Evolutionary conservation across 768 basidiomycete species (phyloP).

Genomic region (Boletus fagicola): DNA sequence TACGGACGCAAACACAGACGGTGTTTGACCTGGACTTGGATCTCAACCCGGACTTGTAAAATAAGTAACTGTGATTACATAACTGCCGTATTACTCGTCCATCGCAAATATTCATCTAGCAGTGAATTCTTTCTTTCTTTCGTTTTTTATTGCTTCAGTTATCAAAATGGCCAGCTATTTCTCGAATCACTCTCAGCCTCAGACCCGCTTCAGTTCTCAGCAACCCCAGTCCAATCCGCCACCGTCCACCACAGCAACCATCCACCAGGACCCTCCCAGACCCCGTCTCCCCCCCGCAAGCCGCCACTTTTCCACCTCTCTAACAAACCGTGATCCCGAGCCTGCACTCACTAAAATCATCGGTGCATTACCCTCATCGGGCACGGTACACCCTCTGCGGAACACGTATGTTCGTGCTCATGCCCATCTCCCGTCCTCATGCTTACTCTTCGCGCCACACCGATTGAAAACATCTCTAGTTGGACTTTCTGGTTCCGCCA

Average conservation of each 20-base stretch:
- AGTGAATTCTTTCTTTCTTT: neutral
- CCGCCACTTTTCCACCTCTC: slow-evolving; percentile 71
- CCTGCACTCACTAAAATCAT: slow-evolving; percentile 42
- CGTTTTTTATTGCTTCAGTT: slow-evolving; percentile 28
- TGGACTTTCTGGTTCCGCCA: slow-evolving; percentile 94
- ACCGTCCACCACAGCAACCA: neutral
- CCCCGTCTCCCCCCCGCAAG: slow-evolving; percentile 58
- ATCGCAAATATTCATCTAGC: slow-evolving; percentile 1
- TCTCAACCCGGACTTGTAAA: slow-evolving; percentile 75
- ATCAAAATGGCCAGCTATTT: slow-evolving; percentile 68
- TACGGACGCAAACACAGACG: slow-evolving; percentile 56
- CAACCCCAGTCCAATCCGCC: slow-evolving; percentile 27
- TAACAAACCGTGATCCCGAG: slow-evolving; percentile 39
- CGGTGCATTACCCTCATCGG: slow-evolving; percentile 21
- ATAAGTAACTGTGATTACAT: slow-evolving; percentile 24
- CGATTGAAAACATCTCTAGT: slow-evolving; percentile 39
- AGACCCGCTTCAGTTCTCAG: slow-evolving; percentile 66
- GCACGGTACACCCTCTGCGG: slow-evolving; percentile 68
- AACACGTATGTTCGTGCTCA: slow-evolving; percentile 74
- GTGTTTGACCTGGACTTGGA: slow-evolving; percentile 82
- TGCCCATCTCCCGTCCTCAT: slow-evolving; percentile 12
- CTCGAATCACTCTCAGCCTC: slow-evolving; percentile 72
- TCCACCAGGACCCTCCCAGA: slow-evolving; percentile 31
- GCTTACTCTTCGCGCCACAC: slow-evolving; percentile 17
- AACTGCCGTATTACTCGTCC: slow-evolving; percentile 14